Evolutionary conservation across 176 grass and related monocot genomes (phyloP).

Genomic region (Raddia guianensis): DNA sequence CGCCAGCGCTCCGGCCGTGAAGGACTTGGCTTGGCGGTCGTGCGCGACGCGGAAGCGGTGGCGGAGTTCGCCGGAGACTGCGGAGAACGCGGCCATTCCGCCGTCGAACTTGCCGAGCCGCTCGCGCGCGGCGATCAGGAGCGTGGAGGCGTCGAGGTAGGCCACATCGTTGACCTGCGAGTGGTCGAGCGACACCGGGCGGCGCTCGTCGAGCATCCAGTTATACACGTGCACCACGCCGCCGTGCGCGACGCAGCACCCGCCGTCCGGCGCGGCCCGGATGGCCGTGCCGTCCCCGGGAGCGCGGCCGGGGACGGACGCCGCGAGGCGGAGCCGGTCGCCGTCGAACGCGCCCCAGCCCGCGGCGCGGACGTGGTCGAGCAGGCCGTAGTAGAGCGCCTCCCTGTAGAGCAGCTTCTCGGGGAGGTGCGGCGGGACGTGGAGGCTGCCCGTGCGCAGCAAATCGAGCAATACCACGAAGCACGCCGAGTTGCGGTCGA

Average conservation of each 20-base stretch:
- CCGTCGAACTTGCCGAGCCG: slow-evolving; percentile 62
- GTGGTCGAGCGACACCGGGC: slow-evolving; percentile 69
- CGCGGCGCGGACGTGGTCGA: slow-evolving; percentile 79
- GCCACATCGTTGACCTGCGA: slow-evolving; percentile 89
- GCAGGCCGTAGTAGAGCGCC: slow-evolving; percentile 81
- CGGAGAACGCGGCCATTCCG: slow-evolving; percentile 85
- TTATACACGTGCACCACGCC: slow-evolving; percentile 87
- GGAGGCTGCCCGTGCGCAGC: slow-evolving; percentile 81
- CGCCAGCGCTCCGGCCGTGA: slow-evolving; percentile 83
- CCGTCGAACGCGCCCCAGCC: slow-evolving; percentile 83
- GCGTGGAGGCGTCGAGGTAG: slow-evolving; percentile 65
- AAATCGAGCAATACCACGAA: slow-evolving; percentile 88
- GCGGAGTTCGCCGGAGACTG: slow-evolving; percentile 59
- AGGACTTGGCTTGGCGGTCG: slow-evolving; percentile 57
- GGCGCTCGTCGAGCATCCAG: slow-evolving; percentile 91
- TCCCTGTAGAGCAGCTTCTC: slow-evolving; percentile 90
- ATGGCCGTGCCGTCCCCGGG: slow-evolving; percentile 91
- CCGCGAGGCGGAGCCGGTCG: slow-evolving; percentile 55
- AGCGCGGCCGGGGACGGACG: slow-evolving; percentile 62
- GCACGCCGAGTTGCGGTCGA: slow-evolving; percentile 92
- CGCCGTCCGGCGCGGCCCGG: slow-evolving; percentile 81
- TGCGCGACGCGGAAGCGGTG: slow-evolving; percentile 80
- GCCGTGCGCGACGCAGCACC: slow-evolving; percentile 93
- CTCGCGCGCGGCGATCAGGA: slow-evolving; percentile 78
- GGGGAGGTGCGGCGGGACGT: slow-evolving; percentile 67